These are phyloP conservation scores for Penicillium psychrosexuale DNA, from an alignment of 2,329 filamentous ascomycete species.

Conservation along the genomic window DNA sequence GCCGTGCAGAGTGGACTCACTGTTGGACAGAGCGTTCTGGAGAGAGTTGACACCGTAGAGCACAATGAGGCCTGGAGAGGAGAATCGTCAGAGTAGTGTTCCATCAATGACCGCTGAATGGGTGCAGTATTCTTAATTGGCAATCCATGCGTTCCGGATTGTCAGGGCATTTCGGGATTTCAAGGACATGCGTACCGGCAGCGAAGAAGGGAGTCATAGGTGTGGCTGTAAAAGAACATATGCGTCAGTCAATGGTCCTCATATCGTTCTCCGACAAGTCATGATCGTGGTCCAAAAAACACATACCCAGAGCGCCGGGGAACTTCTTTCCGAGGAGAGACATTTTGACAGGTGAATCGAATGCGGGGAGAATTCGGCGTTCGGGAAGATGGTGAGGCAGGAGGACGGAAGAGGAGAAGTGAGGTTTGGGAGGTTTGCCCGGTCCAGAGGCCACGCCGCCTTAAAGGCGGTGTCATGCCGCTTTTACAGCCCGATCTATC, in stretches of 20 bases:
- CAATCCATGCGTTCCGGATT: not conserved
- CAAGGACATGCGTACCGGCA: conserved; percentile 67
- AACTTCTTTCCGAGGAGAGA: conserved; percentile 83
- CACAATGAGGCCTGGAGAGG: conserved; percentile 68
- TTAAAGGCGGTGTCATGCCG: conserved; percentile 25
- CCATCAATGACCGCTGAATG: conserved; percentile 4
- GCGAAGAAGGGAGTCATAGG: conserved; percentile 91
- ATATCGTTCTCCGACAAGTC: not conserved
- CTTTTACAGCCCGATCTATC: conserved; percentile 29
- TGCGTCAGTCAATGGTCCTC: conserved; percentile 31
- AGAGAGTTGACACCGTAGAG: conserved; percentile 87
- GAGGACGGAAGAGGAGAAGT: conserved; percentile 32
- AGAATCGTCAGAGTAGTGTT: conserved; percentile 26
- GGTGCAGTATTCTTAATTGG: not conserved
- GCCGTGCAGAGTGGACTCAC: conserved; percentile 55
- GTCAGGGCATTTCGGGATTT: not conserved
- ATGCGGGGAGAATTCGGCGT: conserved; percentile 27
- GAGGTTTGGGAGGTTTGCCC: conserved; percentile 41
- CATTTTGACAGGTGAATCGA: conserved; percentile 57
- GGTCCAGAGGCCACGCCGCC: conserved; percentile 28
- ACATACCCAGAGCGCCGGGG: conserved; percentile 72
- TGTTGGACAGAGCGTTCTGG: conserved; percentile 70
- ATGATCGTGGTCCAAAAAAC: conserved; percentile 8
- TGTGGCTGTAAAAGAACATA: conserved; percentile 60
- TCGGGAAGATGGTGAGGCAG: conserved; percentile 29